A percentile compares a stretch with the other conserved stretches of the same genome.
These are phyloP conservation scores for Mortierella polycephala DNA, from an alignment of 371 early-diverging fungal species.

Conservation along the genomic window DNA sequence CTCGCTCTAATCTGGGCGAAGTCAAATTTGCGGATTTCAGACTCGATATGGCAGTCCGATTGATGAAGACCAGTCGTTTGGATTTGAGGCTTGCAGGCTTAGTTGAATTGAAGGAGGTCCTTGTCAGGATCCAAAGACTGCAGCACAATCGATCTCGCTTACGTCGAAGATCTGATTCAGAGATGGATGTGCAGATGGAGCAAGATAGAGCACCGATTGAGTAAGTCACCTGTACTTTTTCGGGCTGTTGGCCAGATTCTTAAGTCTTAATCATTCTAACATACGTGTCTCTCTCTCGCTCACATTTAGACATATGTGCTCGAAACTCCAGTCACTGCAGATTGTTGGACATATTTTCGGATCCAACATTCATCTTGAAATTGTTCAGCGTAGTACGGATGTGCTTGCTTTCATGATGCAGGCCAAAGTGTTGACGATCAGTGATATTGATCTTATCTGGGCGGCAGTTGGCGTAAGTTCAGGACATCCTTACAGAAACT, in stretches of 20 bases:
- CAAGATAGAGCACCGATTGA: constrained; percentile 44
- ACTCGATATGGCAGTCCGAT: constrained; percentile 55
- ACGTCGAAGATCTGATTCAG: constrained; percentile 47
- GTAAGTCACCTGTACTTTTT: constrained; percentile 11
- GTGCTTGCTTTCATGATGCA: constrained; percentile 56
- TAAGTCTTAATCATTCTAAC: not conserved
- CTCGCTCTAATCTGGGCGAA: constrained; percentile 41
- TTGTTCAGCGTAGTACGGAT: constrained; percentile 58
- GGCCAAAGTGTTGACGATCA: constrained; percentile 42
- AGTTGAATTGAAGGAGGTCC: constrained; percentile 56
- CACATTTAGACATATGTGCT: constrained; percentile 34
- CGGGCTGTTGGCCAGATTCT: not conserved
- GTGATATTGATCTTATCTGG: constrained; percentile 62
- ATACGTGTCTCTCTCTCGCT: not conserved
- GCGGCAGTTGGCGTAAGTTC: constrained; percentile 52
- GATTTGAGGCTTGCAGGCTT: constrained; percentile 58
- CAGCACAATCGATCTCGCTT: constrained; percentile 38
- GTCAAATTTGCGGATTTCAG: constrained; percentile 54
- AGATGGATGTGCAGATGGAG: constrained; percentile 52
- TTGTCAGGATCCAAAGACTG: constrained; percentile 49
- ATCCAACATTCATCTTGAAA: constrained; percentile 60
- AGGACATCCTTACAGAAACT: too few relatives aligned
- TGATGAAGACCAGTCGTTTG: constrained; percentile 55
- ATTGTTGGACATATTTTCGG: constrained; percentile 59
- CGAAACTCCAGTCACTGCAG: constrained; percentile 43